These are phyloP conservation scores for Aspergillus sp. DNA, from an alignment of 2,329 filamentous ascomycete species.

Conservation along the genomic window DNA sequence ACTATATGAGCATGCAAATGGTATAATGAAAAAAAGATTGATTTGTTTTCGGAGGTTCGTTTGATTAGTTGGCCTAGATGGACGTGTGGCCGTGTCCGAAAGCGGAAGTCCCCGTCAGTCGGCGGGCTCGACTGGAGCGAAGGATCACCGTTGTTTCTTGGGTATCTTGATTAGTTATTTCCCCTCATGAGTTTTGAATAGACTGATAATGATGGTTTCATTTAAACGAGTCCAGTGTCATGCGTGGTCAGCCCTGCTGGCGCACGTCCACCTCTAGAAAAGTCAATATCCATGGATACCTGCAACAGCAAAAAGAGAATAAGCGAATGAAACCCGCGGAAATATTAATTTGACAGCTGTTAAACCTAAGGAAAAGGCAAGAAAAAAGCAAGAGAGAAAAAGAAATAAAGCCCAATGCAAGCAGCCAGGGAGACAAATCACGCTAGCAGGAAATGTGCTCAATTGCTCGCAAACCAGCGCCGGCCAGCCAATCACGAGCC, in stretches of 20 bases:
- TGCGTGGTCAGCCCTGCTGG: neutral
- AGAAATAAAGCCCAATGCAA: neutral
- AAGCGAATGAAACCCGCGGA: neutral
- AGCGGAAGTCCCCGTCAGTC: neutral
- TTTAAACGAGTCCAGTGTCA: neutral
- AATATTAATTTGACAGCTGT: neutral
- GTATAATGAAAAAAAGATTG: neutral
- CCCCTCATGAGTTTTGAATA: neutral
- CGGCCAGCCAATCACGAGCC: slow-evolving; percentile 15
- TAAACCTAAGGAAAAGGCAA: neutral
- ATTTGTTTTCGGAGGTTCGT: neutral
- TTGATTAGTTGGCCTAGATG: neutral
- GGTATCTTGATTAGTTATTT: neutral
- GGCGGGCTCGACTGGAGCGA: no score
- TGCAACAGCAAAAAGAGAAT: neutral
- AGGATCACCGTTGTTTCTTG: neutral
- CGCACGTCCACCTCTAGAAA: no score
- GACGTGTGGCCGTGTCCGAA: neutral
- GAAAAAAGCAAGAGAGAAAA: neutral
- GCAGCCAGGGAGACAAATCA: neutral
- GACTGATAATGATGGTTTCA: neutral
- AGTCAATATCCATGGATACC: no score
- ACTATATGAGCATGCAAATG: neutral
- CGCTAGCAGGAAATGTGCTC: slow-evolving; percentile 25
- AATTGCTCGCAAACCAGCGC: slow-evolving; percentile 24